Evolutionary conservation across 306 rosid species (phyloP).

Genomic region (Dicorynia guianensis): DNA sequence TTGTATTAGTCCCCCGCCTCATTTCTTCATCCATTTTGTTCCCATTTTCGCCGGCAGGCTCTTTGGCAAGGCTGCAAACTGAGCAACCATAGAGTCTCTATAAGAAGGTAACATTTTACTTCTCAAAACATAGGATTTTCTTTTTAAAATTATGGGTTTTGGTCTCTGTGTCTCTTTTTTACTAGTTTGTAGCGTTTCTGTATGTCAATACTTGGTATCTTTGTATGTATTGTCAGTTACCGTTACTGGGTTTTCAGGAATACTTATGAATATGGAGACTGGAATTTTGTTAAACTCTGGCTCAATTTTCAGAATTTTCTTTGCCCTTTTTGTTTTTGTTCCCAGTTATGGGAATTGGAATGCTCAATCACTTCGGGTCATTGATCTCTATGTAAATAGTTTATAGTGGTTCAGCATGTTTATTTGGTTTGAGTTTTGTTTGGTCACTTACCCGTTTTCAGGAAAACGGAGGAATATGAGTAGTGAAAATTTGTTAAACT

Average conservation of each 20-base stretch:
- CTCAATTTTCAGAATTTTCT: slow-evolving; percentile 9
- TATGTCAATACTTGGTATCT: background rate
- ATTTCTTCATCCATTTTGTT: background rate
- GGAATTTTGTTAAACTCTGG: background rate
- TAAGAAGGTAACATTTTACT: background rate
- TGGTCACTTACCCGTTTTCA: slow-evolving; percentile 1
- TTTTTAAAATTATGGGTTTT: background rate
- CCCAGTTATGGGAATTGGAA: background rate
- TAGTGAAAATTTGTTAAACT: background rate
- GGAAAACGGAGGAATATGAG: background rate
- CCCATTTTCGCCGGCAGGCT: background rate
- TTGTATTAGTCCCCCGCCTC: background rate
- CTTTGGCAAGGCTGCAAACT: no score
- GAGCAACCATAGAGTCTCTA: background rate
- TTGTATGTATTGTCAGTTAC: background rate
- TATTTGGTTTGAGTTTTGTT: background rate
- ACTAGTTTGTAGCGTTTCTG: background rate
- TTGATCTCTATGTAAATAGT: background rate
- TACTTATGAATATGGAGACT: background rate
- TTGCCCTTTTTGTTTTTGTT: background rate
- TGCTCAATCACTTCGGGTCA: background rate
- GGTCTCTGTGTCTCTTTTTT: background rate
- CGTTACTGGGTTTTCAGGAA: background rate
- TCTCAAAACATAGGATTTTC: background rate
- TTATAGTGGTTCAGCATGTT: slow-evolving; percentile 7